Evolutionary conservation across 2,329 filamentous ascomycete genomes (phyloP), one percentile per base, ranked within the genome.

Genomic region (Emericellopsis cladophorae): DNA sequence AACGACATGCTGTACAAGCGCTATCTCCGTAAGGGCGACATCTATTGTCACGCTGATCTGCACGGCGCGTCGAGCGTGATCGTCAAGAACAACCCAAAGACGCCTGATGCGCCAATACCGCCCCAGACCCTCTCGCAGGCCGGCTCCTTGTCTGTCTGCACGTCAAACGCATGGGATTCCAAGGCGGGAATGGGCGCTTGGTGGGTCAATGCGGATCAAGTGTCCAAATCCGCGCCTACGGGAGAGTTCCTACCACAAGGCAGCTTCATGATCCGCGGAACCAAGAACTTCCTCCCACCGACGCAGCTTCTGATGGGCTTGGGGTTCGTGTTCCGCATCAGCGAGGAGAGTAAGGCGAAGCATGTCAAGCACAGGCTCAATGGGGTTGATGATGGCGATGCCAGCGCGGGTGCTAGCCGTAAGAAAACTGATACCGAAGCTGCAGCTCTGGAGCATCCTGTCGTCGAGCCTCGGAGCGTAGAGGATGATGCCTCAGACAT

Each of bases 111-210:
- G 1, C 88, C 89, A 0, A 90, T 98, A 22, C 87, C 92, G 4
- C 92, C 92, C 0, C 85, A 86, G 2, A 96, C 92, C 0, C 64
- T 98, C 3, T 83, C 86, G 0, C 92, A 98, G 62, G 92, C 92
- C 4, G 92, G 92, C 0, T 81, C 81, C 36, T 64, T 95, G 24
- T 80, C 83, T 0, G 84, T 98, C 5, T 86, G 85, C 46, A 84
- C 85, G 8, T 95, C 88, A 1, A 81, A 71, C 42, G 92, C 90
- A 0, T 98, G 92, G 92, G 92, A 96, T 45, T 90, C 85, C 2
- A 98, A 98, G 59, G 90, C 90, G 8, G 78, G 87, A 14, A 94
- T 96, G 84, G 82, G 84, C 15, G 89, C 90, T 8, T 98, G 86
- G 82, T 98, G 92, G 92, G 90, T 93, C 0, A 79, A 81, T 46